Evolutionary conservation across 169 alveolate genomes (phyloP).

Genomic region (Besnoitia besnoiti): DNA sequence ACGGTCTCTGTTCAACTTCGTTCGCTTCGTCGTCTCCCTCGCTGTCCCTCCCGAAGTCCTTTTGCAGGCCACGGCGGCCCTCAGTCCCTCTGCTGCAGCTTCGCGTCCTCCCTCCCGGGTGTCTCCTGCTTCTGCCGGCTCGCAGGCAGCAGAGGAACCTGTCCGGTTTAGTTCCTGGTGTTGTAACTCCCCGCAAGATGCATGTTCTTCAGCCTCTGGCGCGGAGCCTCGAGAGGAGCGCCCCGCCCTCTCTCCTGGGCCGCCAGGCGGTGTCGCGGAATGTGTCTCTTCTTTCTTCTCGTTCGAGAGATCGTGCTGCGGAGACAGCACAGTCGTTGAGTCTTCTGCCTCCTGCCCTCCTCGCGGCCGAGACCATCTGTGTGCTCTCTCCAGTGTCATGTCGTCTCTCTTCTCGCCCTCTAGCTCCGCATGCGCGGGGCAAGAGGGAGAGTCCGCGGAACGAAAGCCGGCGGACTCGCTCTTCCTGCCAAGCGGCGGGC

Average conservation of each 20-base stretch:
- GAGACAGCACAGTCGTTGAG: no score
- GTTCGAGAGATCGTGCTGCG: background rate
- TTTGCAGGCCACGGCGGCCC: background rate
- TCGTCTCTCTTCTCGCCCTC: no score
- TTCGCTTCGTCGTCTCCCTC: background rate
- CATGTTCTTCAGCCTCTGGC: no score
- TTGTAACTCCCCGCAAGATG: background rate
- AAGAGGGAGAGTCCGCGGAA: no score
- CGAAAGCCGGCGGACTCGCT: no score
- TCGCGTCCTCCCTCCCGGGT: background rate
- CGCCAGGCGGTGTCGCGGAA: background rate
- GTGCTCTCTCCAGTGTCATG: no score
- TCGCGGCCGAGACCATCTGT: no score
- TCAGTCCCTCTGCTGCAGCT: background rate
- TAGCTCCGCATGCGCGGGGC: no score
- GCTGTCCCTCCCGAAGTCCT: background rate
- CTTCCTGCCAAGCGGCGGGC: no score
- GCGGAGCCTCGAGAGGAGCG: background rate
- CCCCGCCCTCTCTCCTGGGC: background rate
- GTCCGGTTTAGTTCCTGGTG: background rate
- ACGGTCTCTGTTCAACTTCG: background rate
- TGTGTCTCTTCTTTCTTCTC: background rate
- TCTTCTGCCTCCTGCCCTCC: background rate
- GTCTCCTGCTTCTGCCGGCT: background rate
- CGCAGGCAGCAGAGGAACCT: no score